Base-by-base conservation (phyloP, 108 stramenopile genomes). In the Nannochloropsis granulata region DNA sequence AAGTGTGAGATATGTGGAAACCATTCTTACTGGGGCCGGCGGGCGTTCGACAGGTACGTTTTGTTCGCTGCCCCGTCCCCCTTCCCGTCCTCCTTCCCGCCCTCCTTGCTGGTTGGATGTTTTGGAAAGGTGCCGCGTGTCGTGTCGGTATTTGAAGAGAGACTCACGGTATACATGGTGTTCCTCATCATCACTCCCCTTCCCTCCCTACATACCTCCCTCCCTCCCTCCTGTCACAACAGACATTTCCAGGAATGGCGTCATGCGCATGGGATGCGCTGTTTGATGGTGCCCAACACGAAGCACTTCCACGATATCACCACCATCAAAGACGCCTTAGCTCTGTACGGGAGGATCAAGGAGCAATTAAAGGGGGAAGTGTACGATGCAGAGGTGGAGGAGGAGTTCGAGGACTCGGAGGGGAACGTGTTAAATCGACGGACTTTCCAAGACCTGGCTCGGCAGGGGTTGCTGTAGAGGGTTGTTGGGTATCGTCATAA, bases 281-380 rank as follows among this genome's bases (percentile, higher is more conserved):
- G 94, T 89, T 89, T 99, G 79, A 95, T 95, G 13, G 97, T 99
- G 83, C 99, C 99, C 43, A 99, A 99, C 90, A 98, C 97, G 8
- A 94, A 95, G 82, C 99, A 99, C 86, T 99, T 99, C 90, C 96
- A 97, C 87, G 97, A 97, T 23, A 96, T 99, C 45, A 96, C 94
- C 19, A 94, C 92, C 79, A 99, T 99, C 82, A 96, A 96, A 83
- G 98, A 99, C 88, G 98, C 96, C 12, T 88, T 94, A 86, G 90
- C 94, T 24, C 91, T 99, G 12, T 97, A 97, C 94, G 90, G 85
- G 19, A 92, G 90, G 86, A 88, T 99, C 25, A 94, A 94, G 87
- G 89, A 82, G n/a, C 90, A 86, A 23, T 44, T 96, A 80, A 86
- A 95, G 23, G 85, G 88, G 44, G 93, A 94, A 83, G 91, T 92